Evolutionary conservation across 352 stramenopile genomes (phyloP).

Genomic region (Blastocystis sp.): DNA sequence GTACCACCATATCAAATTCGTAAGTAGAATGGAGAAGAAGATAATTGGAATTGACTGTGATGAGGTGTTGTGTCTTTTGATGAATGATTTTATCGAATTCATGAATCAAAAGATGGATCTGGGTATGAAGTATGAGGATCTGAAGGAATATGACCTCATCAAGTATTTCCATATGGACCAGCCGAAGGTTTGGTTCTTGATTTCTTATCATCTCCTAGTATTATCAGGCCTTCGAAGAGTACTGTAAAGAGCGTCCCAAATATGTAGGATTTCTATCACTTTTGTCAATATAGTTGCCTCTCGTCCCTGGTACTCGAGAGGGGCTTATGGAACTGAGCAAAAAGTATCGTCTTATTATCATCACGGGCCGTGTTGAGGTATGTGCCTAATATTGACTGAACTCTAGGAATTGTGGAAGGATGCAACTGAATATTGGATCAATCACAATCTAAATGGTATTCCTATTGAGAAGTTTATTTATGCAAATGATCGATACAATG

Average conservation of each 20-base stretch:
- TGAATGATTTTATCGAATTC: constrained; percentile 24
- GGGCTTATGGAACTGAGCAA: neutral
- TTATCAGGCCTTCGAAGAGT: neutral
- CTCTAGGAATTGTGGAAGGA: constrained; percentile 7
- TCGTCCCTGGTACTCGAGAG: constrained; percentile 3
- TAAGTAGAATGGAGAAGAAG: constrained; percentile 38
- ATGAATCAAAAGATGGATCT: neutral
- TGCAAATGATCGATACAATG: constrained; percentile 19
- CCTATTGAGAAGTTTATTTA: constrained; percentile 51
- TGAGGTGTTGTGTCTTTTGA: constrained; percentile 37
- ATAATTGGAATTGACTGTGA: constrained; percentile 45
- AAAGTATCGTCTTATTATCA: constrained; percentile 42
- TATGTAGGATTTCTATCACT: neutral
- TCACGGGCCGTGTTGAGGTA: neutral
- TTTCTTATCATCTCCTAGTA: neutral
- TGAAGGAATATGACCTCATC: constrained; percentile 46
- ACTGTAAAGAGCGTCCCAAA: constrained; percentile 32
- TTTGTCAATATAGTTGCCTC: neutral
- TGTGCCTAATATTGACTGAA: neutral
- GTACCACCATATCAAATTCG: neutral
- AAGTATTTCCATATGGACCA: constrained; percentile 15
- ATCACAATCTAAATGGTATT: constrained; percentile 27
- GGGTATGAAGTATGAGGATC: constrained; percentile 33
- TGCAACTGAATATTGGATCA: constrained; percentile 30
- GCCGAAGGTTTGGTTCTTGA: neutral